Base-by-base conservation (phyloP, 148 eudicot genomes). In the Spergularia bocconei region DNA sequence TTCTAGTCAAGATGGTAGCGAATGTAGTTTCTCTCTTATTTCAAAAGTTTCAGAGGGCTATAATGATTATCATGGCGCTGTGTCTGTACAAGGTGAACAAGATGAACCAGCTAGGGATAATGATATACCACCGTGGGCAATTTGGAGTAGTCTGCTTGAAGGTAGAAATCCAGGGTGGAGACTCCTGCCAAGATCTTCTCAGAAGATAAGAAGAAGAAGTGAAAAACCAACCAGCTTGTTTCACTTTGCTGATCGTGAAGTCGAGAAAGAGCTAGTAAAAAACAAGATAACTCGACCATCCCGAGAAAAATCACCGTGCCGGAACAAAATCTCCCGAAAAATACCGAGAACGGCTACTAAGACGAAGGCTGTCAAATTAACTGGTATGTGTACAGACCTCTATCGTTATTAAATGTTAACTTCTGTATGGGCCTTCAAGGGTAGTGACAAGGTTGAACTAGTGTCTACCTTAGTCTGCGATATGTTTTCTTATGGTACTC, bases 141-240 rank as follows among this genome's bases (percentile, higher is more conserved):
- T 84, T 39, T 84, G 84, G 86, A 23, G 36, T 67, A 75, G 74
- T 78, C 72, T 81, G 33, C 72, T 84, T 71, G 77, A 65, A 21
- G 78, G 57, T 47, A 78, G 66, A 74, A 74, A 48, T 50, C 86
- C 82, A 63, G 51, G 13, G 47, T 84, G 86, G 84, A 79, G 36
- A 29, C 73, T 84, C 25, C 66, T 81, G 60, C 84, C 84, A 38
- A 41, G 57, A 48, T 62, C 70, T 15, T 38, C 76, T 6, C 63
- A 76, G 62, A 48, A 25, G 36, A 47, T 38, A 44, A 73, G 77
- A 74, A 73, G 77, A 67, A 67, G 78, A 73, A 41, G 61, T 41
- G 70, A 65, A 63, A 19, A n/a, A 25, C 44, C 21, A 13, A 71
- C 66, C 19, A 79, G 67, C 5, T 11, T 41, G 8, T 5, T n/a